A percentile compares a stretch with the other conserved stretches of the same genome.
Conservation (phyloP, 2,329 filamentous ascomycete species). For the Grosmannia penicillata region DNA sequence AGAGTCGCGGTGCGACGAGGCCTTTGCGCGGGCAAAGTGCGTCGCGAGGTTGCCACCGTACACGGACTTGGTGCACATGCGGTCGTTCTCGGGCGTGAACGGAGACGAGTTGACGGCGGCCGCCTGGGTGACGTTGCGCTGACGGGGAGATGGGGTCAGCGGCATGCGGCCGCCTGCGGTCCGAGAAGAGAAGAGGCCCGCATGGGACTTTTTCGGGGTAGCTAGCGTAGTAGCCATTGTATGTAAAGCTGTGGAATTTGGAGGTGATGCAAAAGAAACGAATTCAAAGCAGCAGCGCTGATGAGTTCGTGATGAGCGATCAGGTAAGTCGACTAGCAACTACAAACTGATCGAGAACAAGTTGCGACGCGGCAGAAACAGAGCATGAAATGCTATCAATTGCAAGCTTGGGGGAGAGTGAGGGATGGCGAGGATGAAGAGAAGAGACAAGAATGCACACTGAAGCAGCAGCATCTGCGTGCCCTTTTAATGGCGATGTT, state of each 20-base stretch:
- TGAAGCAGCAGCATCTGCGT: constrained; percentile 1
- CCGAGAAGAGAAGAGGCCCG: constrained; percentile 79
- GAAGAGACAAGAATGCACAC: constrained; percentile 3
- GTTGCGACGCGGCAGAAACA: constrained; percentile 2
- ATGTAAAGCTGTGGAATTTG: constrained; percentile 22
- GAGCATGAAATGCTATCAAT: constrained; percentile 3
- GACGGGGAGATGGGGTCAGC: constrained; percentile 76
- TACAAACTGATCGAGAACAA: too few relatives aligned
- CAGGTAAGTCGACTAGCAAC: too few relatives aligned
- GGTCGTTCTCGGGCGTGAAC: constrained; percentile 54
- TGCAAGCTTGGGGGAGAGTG: constrained; percentile 7
- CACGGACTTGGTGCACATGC: constrained; percentile 52
- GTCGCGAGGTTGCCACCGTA: constrained; percentile 68
- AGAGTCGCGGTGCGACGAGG: constrained; percentile 62
- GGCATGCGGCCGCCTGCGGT: constrained; percentile 92
- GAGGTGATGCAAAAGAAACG: constrained; percentile 11
- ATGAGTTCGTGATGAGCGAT: neutral
- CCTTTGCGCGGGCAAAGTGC: constrained; percentile 60
- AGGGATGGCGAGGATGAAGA: constrained; percentile 11
- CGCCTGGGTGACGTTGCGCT: constrained; percentile 39
- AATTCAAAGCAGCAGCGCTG: neutral
- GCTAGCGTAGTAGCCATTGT: constrained; percentile 73
- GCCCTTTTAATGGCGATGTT: constrained; percentile 12
- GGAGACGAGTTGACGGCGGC: constrained; percentile 51
- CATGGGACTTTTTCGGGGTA: constrained; percentile 89